Evolutionary conservation across 177 flowering plant species (phyloP).

Genomic region (Vitis hybrid): DNA sequence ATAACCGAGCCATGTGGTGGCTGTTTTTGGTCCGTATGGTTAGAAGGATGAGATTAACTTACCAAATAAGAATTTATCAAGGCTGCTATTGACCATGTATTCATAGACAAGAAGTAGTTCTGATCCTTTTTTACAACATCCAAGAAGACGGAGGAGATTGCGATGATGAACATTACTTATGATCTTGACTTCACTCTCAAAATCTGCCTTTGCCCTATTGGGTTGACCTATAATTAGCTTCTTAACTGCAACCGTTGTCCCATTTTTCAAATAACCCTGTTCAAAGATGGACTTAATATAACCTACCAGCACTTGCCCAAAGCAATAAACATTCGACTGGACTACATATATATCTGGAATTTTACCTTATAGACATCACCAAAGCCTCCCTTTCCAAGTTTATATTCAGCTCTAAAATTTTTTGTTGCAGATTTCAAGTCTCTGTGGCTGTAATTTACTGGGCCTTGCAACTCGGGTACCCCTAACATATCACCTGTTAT

Average conservation of each 20-base stretch:
- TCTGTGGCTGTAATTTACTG: slow-evolving; percentile 32
- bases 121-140: slow-evolving; percentile 51
- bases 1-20: too few species aligned
- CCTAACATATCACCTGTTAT: slow-evolving; percentile 34
- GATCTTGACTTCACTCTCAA: slow-evolving; percentile 50
- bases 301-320: too few species aligned
- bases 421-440: slow-evolving; percentile 52
- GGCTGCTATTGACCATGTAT: slow-evolving; percentile 57
- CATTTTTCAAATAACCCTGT: slow-evolving; percentile 54
- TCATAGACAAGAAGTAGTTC: slow-evolving; percentile 57
- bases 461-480: slow-evolving; percentile 51
- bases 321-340: too few species aligned
- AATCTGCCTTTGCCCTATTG: slow-evolving; percentile 31
- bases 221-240: slow-evolving; percentile 36
- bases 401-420: slow-evolving; percentile 42
- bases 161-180: slow-evolving; percentile 61
- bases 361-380: slow-evolving; percentile 61
- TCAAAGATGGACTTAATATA: too few species aligned
- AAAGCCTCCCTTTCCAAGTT: slow-evolving; percentile 66
- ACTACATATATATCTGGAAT: background rate
- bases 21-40: background rate
- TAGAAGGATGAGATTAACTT: background rate
- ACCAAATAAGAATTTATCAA: slow-evolving; percentile 58
- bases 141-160: slow-evolving; percentile 57
- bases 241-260: slow-evolving; percentile 58